Conservation (phyloP, 1,284 basidiomycete species). For the Leccinum subfulvum region DNA sequence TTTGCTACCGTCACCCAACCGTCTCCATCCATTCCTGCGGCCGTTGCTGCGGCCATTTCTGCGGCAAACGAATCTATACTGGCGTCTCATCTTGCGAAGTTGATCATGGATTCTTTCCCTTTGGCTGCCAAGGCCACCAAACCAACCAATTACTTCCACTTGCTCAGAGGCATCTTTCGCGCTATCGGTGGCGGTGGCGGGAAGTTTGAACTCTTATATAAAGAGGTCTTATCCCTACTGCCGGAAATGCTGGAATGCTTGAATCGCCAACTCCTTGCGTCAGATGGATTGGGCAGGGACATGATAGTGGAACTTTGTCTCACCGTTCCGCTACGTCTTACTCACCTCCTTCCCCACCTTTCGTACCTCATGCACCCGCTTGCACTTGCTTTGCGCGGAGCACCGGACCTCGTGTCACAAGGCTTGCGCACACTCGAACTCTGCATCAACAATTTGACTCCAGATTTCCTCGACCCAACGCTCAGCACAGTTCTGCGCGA, state of each 20-base stretch:
- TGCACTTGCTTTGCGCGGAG: constrained; percentile 87
- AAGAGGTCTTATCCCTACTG: constrained; percentile 92
- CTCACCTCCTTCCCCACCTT: constrained; percentile 94
- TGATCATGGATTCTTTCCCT: constrained; percentile 97
- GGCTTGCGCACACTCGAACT: constrained; percentile 95
- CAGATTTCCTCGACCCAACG: constrained; percentile 97
- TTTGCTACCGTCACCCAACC: constrained; percentile 85
- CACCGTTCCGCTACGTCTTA: constrained; percentile 94
- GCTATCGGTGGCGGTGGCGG: constrained; percentile 96
- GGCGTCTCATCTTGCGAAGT: constrained; percentile 87
- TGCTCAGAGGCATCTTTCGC: constrained; percentile 93
- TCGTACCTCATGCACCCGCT: constrained; percentile 97
- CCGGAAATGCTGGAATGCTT: constrained; percentile 97
- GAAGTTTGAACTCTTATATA: constrained; percentile 92
- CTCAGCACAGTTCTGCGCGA: constrained; percentile 91
- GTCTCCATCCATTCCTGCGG: background rate
- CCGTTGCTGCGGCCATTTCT: constrained; percentile 41
- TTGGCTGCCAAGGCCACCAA: constrained; percentile 90
- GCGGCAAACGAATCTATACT: constrained; percentile 86
- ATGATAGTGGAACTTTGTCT: constrained; percentile 97
- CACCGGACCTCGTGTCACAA: constrained; percentile 90
- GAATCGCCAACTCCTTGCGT: constrained; percentile 85
- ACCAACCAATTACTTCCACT: constrained; percentile 90
- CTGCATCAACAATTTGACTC: constrained; percentile 99
- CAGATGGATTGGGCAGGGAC: constrained; percentile 76